A percentile compares a stretch with the other conserved stretches of the same genome.
These are phyloP conservation scores for Halophytophthora polymorphica DNA, from an alignment of 352 stramenopile species.

Conservation along the genomic window DNA sequence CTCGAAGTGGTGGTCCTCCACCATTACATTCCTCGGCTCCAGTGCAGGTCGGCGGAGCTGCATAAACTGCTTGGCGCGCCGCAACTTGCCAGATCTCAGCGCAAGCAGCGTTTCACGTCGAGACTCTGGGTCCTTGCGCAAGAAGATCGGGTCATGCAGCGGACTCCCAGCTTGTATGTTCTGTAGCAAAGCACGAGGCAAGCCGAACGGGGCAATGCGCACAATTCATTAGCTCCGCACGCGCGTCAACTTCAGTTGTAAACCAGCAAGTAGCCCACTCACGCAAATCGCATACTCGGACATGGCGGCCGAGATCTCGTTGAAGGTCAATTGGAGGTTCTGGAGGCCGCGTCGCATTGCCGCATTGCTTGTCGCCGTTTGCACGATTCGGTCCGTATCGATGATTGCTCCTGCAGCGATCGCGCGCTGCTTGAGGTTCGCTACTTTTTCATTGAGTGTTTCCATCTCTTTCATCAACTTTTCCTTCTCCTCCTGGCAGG, in stretches of 20 bases:
- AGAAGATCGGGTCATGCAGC: conserved; percentile 22
- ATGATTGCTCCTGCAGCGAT: conserved; percentile 8
- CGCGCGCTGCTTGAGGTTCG: conserved; percentile 22
- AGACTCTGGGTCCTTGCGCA: conserved; percentile 14
- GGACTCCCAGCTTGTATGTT: conserved; percentile 28
- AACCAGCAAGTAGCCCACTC: conserved; percentile 3
- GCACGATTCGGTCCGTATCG: conserved; percentile 9
- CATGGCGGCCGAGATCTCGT: conserved; percentile 26
- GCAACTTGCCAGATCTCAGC: conserved; percentile 22
- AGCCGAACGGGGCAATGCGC: neutral
- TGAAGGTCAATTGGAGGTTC: conserved; percentile 24
- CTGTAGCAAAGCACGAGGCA: conserved; percentile 2
- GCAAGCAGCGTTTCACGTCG: conserved; percentile 9
- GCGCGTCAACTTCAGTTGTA: neutral
- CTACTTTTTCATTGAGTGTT: conserved; percentile 20
- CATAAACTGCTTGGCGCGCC: conserved; percentile 19
- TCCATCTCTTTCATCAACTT: conserved; percentile 23
- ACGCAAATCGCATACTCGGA: conserved; percentile 30
- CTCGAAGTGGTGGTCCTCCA: conserved; percentile 31
- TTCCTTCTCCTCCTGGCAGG: conserved; percentile 30
- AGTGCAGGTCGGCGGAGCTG: conserved; percentile 12
- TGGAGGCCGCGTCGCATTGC: conserved; percentile 26
- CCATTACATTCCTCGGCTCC: conserved; percentile 21
- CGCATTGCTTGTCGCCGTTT: conserved; percentile 13
- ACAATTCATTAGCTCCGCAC: neutral